Evolutionary conservation across 768 basidiomycete genomes (phyloP).

Genomic region (Suillus paluster): DNA sequence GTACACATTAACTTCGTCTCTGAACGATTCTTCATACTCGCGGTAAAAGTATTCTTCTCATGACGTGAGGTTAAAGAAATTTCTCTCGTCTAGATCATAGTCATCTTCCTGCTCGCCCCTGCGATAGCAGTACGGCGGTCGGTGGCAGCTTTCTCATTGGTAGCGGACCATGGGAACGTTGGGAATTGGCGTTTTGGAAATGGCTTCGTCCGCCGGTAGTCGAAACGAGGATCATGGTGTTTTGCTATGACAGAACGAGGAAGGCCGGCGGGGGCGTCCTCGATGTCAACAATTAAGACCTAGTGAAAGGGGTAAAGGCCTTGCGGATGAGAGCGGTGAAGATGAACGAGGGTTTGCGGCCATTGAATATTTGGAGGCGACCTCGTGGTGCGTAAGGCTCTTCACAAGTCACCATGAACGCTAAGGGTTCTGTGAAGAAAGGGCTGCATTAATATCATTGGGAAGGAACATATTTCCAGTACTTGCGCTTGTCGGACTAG

Average conservation of each 20-base stretch:
- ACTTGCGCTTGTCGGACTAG: too few species aligned
- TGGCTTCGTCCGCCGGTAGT: not conserved
- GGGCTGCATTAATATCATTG: too few species aligned
- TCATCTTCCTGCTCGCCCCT: too few species aligned
- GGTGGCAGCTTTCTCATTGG: not conserved
- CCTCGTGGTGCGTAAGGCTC: not conserved
- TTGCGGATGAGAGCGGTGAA: too few species aligned
- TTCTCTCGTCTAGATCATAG: too few species aligned
- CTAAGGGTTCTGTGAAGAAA: too few species aligned
- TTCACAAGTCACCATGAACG: too few species aligned
- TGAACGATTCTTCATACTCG: too few species aligned
- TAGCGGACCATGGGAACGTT: too few species aligned
- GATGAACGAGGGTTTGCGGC: not conserved
- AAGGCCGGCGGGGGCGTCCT: not conserved
- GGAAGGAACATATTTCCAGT: too few species aligned
- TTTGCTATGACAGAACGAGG: not conserved
- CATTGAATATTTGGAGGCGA: not conserved
- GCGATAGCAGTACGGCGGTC: not conserved
- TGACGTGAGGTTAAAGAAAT: too few species aligned
- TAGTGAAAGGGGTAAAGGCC: constrained; percentile 6
- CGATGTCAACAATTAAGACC: constrained; percentile 3
- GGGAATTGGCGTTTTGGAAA: not conserved
- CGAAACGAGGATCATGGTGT: not conserved
- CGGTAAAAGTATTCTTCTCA: not conserved
- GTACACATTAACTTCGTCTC: too few species aligned